These are phyloP conservation scores for Lactarius indigo DNA, from an alignment of 768 basidiomycete genomes.

Conservation along the genomic window DNA sequence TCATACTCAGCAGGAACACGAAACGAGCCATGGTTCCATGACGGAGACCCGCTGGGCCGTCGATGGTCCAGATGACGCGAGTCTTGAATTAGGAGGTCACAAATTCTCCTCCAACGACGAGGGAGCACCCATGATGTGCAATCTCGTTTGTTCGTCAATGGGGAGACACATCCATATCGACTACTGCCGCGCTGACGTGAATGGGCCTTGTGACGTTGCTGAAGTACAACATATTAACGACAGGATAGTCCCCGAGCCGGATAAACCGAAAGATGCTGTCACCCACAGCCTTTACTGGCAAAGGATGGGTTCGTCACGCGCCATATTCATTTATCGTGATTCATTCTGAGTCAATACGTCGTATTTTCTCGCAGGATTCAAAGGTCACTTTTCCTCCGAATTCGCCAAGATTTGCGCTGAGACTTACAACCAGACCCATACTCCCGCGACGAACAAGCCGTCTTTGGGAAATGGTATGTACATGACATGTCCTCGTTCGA, in stretches of 20 bases:
- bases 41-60: slow-evolving; percentile 54
- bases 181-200: slow-evolving; percentile 44
- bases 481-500: background rate
- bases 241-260: slow-evolving; percentile 44
- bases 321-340: slow-evolving; percentile 7
- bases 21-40: slow-evolving; percentile 64
- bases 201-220: slow-evolving; percentile 37
- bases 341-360: background rate
- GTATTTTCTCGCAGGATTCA: slow-evolving; percentile 42
- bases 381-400: slow-evolving; percentile 34
- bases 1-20: slow-evolving; percentile 57
- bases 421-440: slow-evolving; percentile 47
- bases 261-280: slow-evolving; percentile 49
- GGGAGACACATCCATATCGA: slow-evolving; percentile 59
- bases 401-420: background rate
- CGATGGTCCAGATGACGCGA: slow-evolving; percentile 49
- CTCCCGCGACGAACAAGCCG: slow-evolving; percentile 48
- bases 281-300: slow-evolving; percentile 57
- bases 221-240: slow-evolving; percentile 45
- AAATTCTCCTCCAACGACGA: slow-evolving; percentile 52
- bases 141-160: slow-evolving; percentile 49
- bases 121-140: slow-evolving; percentile 64
- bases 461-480: slow-evolving; percentile 52
- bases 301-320: slow-evolving; percentile 44
- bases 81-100: slow-evolving; percentile 52